Base-by-base conservation (phyloP, 768 basidiomycete species). In the Trametopsis cervina region DNA sequence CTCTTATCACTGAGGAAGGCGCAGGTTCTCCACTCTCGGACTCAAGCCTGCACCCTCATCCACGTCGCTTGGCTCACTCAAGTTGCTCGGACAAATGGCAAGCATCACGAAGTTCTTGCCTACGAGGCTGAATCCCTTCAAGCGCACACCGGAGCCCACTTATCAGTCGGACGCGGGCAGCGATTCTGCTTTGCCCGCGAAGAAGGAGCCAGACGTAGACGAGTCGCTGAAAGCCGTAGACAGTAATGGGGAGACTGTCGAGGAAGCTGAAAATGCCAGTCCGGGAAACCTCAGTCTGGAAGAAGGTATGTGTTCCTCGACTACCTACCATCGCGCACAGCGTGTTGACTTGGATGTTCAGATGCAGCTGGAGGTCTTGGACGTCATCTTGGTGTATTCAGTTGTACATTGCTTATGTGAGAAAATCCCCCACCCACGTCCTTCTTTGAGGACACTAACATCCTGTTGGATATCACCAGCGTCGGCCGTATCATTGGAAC, bases 401-500 rank as follows among this genome's bases (percentile, higher is more conserved):
- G 72, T 37, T 80, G 77, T 52, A 80, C 78, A 0, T 69, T 80
- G 54, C 64, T 78, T 12, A 78, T 78, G 72, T 71, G 53, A 12
- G 29, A n/a, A n/a, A n/a, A n/a, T n/a, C n/a, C n/a, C n/a, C n/a
- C n/a, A n/a, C n/a, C n/a, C n/a, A n/a, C n/a, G n/a, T n/a, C n/a
- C n/a, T n/a, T n/a, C n/a, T n/a, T n/a, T n/a, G n/a, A n/a, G n/a
- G n/a, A n/a, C n/a, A n/a, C n/a, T n/a, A n/a, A n/a, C n/a, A n/a
- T n/a, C n/a, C n/a, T n/a, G n/a, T n/a, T n/a, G 27, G 18, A 1
- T 22, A 20, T 6, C 13, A 29, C 21, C 46, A 70, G 73, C 27
- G 71, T 79, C 22, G 78, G 78, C 0, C 69, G 71, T 21, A 77
- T 81, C 49, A 79, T 80, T 53, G 78, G 80, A 0, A 81, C 79